phyloP scores from a whole-genome alignment of 805 yeast species.

The Suhomyces faveliae region DNA sequence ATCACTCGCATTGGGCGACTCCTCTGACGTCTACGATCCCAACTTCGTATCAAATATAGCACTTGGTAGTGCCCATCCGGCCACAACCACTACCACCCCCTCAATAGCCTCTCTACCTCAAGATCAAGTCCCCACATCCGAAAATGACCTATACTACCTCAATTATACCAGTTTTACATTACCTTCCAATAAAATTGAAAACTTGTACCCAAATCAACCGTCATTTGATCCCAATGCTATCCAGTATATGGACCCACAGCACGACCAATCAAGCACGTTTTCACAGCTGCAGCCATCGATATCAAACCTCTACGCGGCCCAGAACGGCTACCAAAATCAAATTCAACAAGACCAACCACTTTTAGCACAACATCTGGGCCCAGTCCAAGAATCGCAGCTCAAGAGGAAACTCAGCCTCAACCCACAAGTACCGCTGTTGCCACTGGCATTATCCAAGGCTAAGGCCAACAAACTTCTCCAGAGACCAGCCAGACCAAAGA shows the following conservation, averaged over 20 bases:
- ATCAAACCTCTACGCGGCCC: constrained; percentile 1
- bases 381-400: constrained; percentile 2
- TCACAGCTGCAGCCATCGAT: constrained; percentile 1
- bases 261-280: not conserved
- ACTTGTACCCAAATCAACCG: constrained; percentile 5
- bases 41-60: not conserved
- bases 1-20: not conserved
- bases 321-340: not conserved
- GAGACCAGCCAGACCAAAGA: constrained; percentile 9
- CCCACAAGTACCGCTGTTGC: not conserved
- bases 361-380: not conserved
- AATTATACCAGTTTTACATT: constrained; percentile 7
- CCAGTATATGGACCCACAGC: constrained; percentile 3
- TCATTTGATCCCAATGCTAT: not conserved
- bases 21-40: not conserved
- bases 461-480: constrained; percentile 5
- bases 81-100: not conserved
- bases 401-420: constrained; percentile 1
- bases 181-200: constrained; percentile 11
- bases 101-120: not conserved
- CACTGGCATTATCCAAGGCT: constrained; percentile 7
- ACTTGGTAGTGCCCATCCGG: not conserved
- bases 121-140: constrained; percentile 1
- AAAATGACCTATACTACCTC: constrained; percentile 11
- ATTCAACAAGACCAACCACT: not conserved